Percentiles rank a stretch among this genome's conserved stretches.
Evolutionary conservation across 495 filamentous ascomycete genomes (phyloP).

Genomic region (Penicillium crystallinum): DNA sequence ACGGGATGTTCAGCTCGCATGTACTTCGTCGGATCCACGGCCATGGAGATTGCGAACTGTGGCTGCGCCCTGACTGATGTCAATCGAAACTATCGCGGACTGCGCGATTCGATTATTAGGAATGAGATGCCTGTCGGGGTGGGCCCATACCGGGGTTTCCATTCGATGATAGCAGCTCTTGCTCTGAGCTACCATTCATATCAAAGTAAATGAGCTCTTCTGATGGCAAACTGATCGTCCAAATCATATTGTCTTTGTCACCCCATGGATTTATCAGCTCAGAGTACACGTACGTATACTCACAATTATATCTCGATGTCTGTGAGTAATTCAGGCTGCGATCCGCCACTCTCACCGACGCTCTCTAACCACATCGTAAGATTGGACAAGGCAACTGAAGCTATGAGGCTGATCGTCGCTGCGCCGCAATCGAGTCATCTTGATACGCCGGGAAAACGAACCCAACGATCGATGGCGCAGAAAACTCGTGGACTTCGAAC

Average conservation of each 20-base stretch:
- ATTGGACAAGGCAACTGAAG: background rate
- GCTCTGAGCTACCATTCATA: background rate
- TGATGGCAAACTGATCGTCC: background rate
- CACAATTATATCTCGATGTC: background rate
- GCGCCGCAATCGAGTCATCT: background rate
- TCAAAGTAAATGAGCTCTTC: background rate
- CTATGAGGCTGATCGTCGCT: background rate
- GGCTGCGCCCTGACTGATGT: background rate
- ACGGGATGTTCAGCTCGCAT: background rate
- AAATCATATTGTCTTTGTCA: background rate
- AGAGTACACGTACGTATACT: background rate
- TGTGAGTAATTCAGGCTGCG: background rate
- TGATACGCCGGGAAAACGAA: background rate
- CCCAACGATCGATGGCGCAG: background rate
- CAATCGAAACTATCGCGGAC: background rate
- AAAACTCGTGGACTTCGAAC: background rate
- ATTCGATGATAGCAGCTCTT: background rate
- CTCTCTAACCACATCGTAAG: background rate
- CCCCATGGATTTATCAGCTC: background rate
- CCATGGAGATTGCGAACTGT: too few relatives aligned
- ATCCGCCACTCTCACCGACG: background rate
- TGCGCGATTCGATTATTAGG: background rate
- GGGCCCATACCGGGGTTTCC: background rate
- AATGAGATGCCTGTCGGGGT: background rate
- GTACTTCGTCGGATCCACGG: background rate